Percentiles rank a stretch among this genome's conserved stretches.
Evolutionary conservation across 2,329 filamentous ascomycete species (phyloP).

Genomic region (Mariannaea elegans): DNA sequence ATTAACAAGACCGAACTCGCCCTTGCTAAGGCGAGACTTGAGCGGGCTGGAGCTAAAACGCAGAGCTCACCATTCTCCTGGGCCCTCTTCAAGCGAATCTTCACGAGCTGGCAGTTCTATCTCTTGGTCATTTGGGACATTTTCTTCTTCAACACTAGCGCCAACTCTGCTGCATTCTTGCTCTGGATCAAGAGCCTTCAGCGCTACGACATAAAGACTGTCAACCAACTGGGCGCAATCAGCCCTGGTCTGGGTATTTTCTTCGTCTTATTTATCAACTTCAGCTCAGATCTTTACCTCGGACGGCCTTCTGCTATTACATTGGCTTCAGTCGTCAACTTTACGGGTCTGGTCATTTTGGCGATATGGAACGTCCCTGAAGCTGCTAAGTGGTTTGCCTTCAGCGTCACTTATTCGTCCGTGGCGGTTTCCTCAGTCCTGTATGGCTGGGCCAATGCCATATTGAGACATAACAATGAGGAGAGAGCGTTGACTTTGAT

Average conservation of each 20-base stretch:
- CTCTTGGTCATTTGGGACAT: constrained; percentile 26
- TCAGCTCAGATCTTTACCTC: constrained; percentile 36
- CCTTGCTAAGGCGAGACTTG: constrained; percentile 14
- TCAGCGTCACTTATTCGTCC: constrained; percentile 26
- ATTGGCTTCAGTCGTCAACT: constrained; percentile 26
- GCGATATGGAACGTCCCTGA: constrained; percentile 29
- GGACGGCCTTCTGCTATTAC: constrained; percentile 28
- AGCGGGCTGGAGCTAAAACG: constrained; percentile 13
- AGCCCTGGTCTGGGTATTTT: constrained; percentile 31
- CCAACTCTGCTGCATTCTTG: constrained; percentile 27
- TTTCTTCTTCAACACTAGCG: constrained; percentile 29
- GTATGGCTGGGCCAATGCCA: constrained; percentile 31
- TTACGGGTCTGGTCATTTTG: constrained; percentile 27
- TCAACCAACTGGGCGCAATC: constrained; percentile 30
- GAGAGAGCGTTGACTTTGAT: constrained; percentile 28
- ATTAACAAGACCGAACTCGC: constrained; percentile 17
- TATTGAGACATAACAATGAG: constrained; percentile 27
- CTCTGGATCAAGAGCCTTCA: constrained; percentile 32
- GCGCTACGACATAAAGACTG: constrained; percentile 19
- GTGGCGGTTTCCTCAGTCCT: constrained; percentile 29
- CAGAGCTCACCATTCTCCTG: constrained; percentile 25
- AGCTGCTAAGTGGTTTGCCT: constrained; percentile 31
- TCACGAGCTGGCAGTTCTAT: constrained; percentile 28
- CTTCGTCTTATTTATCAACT: constrained; percentile 31
- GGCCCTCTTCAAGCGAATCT: constrained; percentile 17